Conservation (phyloP, 2,329 filamentous ascomycete genomes). For the Lecanicillium sp. region DNA sequence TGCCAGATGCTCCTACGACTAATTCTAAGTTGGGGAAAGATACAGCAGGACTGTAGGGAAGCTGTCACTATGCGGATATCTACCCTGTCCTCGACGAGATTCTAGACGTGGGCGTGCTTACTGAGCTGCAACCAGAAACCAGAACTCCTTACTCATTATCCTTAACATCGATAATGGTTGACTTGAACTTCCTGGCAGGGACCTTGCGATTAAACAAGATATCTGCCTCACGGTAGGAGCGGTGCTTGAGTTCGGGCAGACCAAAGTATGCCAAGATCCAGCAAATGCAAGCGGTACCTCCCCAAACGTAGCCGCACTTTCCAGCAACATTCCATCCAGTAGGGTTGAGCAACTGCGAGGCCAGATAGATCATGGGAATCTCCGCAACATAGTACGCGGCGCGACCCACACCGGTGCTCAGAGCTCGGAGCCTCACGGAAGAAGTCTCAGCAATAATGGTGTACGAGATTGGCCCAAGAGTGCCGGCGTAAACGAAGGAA, state of each 20-base stretch:
- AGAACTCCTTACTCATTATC: constrained; percentile 28
- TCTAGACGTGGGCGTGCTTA: no score
- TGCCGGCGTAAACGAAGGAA: constrained; percentile 29
- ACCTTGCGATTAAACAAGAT: constrained; percentile 35
- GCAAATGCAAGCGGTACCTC: constrained; percentile 30
- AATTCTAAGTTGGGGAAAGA: no score
- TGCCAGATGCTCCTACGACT: no score
- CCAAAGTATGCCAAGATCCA: constrained; percentile 32
- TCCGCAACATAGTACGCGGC: constrained; percentile 33
- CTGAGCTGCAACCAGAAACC: no score
- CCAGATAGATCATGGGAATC: constrained; percentile 32
- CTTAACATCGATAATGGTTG: constrained; percentile 31
- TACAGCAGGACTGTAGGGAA: no score
- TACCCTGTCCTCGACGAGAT: no score
- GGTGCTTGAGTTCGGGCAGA: constrained; percentile 35
- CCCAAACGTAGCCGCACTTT: constrained; percentile 42
- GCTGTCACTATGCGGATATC: no score
- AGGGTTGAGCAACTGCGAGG: constrained; percentile 29
- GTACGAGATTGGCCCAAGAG: constrained; percentile 27
- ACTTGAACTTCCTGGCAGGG: constrained; percentile 34
- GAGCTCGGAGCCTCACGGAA: constrained; percentile 26
- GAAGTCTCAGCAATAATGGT: constrained; percentile 30
- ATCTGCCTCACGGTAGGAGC: constrained; percentile 36
- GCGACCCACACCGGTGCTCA: constrained; percentile 29
- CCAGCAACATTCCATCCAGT: constrained; percentile 32